Conservation (phyloP, 805 yeast species). For the Ogataea corticis region DNA sequence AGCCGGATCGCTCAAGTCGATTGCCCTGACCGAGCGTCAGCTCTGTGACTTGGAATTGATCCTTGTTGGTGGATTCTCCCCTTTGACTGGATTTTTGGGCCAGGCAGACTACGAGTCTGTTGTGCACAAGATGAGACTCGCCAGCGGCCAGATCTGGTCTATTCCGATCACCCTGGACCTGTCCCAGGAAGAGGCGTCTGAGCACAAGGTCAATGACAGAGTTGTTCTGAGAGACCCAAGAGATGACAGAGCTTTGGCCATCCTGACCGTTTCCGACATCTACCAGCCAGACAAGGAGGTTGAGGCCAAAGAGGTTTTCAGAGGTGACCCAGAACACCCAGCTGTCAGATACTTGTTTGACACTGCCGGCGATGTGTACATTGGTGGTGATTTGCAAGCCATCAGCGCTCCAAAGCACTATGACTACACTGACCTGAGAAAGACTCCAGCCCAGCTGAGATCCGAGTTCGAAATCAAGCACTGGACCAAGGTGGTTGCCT, state of each 20-base stretch:
- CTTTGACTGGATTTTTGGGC: slow-evolving; percentile 64
- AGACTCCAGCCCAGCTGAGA: slow-evolving; percentile 89
- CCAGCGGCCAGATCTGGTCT: slow-evolving; percentile 81
- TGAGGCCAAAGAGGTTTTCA: slow-evolving; percentile 85
- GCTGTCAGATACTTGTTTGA: slow-evolving; percentile 75
- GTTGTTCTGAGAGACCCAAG: slow-evolving; percentile 78
- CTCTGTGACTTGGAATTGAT: slow-evolving; percentile 91
- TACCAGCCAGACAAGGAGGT: slow-evolving; percentile 76
- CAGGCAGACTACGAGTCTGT: slow-evolving; percentile 70
- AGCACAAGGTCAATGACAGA: slow-evolving; percentile 56
- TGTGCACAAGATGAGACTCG: slow-evolving; percentile 65
- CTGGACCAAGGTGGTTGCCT: slow-evolving; percentile 91
- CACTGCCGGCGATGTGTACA: slow-evolving; percentile 76
- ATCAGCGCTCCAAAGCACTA: slow-evolving; percentile 82
- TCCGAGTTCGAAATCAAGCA: slow-evolving; percentile 76
- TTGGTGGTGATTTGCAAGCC: slow-evolving; percentile 89
- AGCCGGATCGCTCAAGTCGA: slow-evolving; percentile 48
- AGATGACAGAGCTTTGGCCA: slow-evolving; percentile 76
- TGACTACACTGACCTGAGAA: slow-evolving; percentile 84
- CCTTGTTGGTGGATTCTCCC: slow-evolving; percentile 93
- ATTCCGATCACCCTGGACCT: slow-evolving; percentile 92
- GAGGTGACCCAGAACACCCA: slow-evolving; percentile 98
- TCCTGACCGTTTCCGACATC: slow-evolving; percentile 74
- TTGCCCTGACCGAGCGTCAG: slow-evolving; percentile 77
- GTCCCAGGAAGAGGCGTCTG: slow-evolving; percentile 45